Evolutionary conservation across 2,329 filamentous ascomycete species (phyloP).

Genomic region (Fusarium abutilonis): DNA sequence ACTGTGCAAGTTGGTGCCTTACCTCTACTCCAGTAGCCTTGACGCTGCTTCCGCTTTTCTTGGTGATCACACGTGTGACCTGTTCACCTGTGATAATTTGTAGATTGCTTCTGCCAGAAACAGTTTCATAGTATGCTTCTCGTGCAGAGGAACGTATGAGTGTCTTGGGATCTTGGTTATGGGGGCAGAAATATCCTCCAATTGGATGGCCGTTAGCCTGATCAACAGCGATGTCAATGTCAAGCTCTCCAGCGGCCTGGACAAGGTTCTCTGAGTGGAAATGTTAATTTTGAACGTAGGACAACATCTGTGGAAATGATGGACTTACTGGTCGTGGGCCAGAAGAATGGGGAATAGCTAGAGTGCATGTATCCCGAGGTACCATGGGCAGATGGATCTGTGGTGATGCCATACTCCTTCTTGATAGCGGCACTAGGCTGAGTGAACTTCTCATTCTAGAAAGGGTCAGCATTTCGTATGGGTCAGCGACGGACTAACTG

Average conservation of each 20-base stretch:
- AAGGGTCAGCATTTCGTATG: background rate
- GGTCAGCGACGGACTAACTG: fast-evolving
- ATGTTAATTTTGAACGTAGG: background rate
- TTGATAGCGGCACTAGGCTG: slow-evolving; percentile 18
- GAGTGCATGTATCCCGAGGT: slow-evolving; percentile 30
- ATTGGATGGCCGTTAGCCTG: slow-evolving; percentile 35
- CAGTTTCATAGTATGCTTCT: slow-evolving; percentile 32
- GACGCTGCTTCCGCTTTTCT: slow-evolving; percentile 12
- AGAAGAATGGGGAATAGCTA: slow-evolving; percentile 39
- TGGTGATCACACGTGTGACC: slow-evolving; percentile 34
- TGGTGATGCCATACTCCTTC: slow-evolving; percentile 30
- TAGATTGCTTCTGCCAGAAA: slow-evolving; percentile 26
- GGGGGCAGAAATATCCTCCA: slow-evolving; percentile 36
- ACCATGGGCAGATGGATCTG: slow-evolving; percentile 27
- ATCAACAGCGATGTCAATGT: slow-evolving; percentile 20
- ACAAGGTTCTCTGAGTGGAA: slow-evolving; percentile 23
- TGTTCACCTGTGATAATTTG: slow-evolving; percentile 25
- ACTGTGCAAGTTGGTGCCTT: background rate
- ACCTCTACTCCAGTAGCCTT: slow-evolving; percentile 36
- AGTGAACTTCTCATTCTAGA: slow-evolving; percentile 35
- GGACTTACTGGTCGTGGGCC: slow-evolving; percentile 39
- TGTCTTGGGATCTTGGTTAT: slow-evolving; percentile 30
- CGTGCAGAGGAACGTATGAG: slow-evolving; percentile 31
- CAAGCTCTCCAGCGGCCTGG: slow-evolving; percentile 22
- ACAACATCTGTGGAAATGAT: background rate